phyloP scores from a whole-genome alignment of 768 basidiomycete genomes.

The Russula griseocarnosa region DNA sequence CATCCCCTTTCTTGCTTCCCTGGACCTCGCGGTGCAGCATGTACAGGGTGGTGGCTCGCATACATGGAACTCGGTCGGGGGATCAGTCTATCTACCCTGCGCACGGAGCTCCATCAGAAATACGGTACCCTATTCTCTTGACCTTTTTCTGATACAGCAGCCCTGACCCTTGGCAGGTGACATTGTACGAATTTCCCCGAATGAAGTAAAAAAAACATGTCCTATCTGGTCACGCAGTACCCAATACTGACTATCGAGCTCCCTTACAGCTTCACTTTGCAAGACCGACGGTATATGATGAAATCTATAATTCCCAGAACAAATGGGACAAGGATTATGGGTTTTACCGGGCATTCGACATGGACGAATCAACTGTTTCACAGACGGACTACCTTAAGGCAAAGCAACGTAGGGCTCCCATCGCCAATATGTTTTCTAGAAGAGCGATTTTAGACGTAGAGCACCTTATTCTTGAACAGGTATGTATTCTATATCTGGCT shows the following conservation, averaged over 20 bases:
- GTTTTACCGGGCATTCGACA: constrained; percentile 40
- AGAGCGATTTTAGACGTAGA: constrained; percentile 39
- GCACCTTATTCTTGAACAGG: constrained; percentile 35
- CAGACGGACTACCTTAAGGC: constrained; percentile 36
- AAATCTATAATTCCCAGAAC: constrained; percentile 21
- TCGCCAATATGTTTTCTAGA: constrained; percentile 40
- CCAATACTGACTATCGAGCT: background rate
- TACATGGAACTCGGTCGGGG: too few relatives aligned
- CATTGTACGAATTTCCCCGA: constrained; percentile 18
- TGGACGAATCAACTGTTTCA: constrained; percentile 38
- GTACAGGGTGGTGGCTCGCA: too few relatives aligned
- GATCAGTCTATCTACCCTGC: too few relatives aligned
- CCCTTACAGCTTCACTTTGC: constrained; percentile 17
- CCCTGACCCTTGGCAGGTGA: constrained; percentile 7
- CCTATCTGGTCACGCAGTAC: background rate
- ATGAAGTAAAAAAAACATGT: constrained; percentile 10
- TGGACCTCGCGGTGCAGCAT: too few relatives aligned
- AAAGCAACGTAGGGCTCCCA: constrained; percentile 35
- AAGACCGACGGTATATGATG: constrained; percentile 14
- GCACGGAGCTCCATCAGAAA: too few relatives aligned
- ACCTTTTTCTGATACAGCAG: too few relatives aligned
- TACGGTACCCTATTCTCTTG: background rate
- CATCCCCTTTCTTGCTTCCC: too few relatives aligned
- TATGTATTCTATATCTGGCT: constrained; percentile 15
- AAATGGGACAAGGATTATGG: constrained; percentile 41